Conservation (phyloP, 768 basidiomycete species). For the Cubamyces sp. region DNA sequence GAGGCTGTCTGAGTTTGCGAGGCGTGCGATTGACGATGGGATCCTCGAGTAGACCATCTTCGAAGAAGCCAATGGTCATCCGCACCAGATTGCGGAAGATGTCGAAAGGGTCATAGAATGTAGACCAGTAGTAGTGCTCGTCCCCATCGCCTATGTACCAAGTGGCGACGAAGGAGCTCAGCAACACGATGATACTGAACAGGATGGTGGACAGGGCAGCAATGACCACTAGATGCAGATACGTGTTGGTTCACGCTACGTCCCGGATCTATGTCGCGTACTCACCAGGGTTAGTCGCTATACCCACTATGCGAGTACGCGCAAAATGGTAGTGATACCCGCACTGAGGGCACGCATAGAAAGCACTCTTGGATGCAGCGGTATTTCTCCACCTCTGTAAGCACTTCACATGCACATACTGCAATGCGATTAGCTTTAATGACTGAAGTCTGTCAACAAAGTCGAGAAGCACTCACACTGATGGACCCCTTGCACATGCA, state of each 20-base stretch:
- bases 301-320: constrained; percentile 67
- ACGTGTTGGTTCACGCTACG: not conserved
- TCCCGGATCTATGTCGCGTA: not conserved
- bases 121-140: constrained; percentile 38
- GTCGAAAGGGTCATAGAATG: constrained; percentile 53
- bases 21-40: constrained; percentile 19
- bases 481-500: constrained; percentile 82
- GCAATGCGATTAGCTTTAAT: constrained; percentile 22
- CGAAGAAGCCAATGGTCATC: constrained; percentile 62
- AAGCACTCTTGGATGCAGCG: constrained; percentile 64
- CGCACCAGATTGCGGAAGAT: constrained; percentile 64
- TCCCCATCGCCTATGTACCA: constrained; percentile 67
- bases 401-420: constrained; percentile 84
- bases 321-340: constrained; percentile 77
- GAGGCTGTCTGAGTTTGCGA: constrained; percentile 17
- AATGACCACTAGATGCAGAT: constrained; percentile 55
- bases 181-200: constrained; percentile 67
- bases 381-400: constrained; percentile 74
- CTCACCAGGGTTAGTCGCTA: constrained; percentile 79
- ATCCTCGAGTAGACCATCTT: constrained; percentile 51
- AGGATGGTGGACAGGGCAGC: constrained; percentile 61
- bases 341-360: constrained; percentile 83
- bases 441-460: not conserved
- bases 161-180: constrained; percentile 71
- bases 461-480: constrained; percentile 46